These are phyloP conservation scores for Termitomyces sp. DNA, from an alignment of 1,284 basidiomycete genomes.

Conservation along the genomic window DNA sequence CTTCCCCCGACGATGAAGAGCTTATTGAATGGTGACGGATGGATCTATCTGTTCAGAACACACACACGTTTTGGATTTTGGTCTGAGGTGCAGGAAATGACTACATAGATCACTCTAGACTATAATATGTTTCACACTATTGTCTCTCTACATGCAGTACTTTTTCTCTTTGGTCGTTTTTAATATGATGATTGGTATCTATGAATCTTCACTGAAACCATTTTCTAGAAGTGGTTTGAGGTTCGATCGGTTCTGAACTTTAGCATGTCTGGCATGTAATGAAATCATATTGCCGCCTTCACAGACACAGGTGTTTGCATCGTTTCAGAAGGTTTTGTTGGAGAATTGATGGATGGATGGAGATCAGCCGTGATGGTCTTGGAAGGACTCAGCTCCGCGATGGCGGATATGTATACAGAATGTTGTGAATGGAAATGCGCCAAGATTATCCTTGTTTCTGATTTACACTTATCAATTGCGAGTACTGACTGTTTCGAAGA, in stretches of 20 bases:
- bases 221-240: background rate
- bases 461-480: background rate
- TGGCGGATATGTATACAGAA: background rate
- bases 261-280: background rate
- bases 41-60: background rate
- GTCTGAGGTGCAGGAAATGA: background rate
- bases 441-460: background rate
- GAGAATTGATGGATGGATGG: too few relatives aligned
- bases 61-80: background rate
- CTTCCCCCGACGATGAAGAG: slow-evolving; percentile 38
- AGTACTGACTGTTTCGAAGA: background rate
- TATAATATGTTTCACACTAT: slow-evolving; percentile 1
- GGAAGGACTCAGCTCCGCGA: background rate
- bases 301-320: background rate
- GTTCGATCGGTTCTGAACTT: background rate
- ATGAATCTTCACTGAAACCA: background rate
- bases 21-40: slow-evolving; percentile 44
- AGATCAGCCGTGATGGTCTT: background rate
- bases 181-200: too few relatives aligned
- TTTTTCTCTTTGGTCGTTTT: background rate
- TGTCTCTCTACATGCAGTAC: background rate
- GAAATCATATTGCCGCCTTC: background rate
- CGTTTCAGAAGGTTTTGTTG: background rate
- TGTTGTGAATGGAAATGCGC: background rate
- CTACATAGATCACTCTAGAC: slow-evolving; percentile 4